phyloP scores from a whole-genome alignment of 2,329 filamentous ascomycete species.

The Pseudocercospora eumusae region DNA sequence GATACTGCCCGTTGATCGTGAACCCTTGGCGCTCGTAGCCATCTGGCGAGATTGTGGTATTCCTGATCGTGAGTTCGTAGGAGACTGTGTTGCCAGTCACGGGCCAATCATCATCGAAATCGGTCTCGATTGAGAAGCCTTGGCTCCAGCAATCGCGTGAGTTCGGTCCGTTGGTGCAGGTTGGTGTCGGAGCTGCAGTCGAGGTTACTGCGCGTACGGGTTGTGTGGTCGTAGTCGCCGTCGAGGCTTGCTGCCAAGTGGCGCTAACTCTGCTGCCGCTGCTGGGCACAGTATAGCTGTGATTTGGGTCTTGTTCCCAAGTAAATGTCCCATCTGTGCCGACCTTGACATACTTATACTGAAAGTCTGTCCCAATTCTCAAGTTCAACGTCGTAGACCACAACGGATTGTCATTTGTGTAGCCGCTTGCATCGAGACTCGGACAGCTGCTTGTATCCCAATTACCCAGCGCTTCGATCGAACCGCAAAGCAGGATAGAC shows the following conservation, averaged over 20 bases:
- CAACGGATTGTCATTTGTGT: slow-evolving; percentile 60
- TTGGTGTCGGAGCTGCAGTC: slow-evolving; percentile 25
- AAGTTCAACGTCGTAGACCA: slow-evolving; percentile 63
- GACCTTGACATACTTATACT: slow-evolving; percentile 64
- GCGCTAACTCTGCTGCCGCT: slow-evolving; percentile 44
- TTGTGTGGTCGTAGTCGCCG: slow-evolving; percentile 14
- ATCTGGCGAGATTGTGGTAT: slow-evolving; percentile 50
- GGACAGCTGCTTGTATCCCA: slow-evolving; percentile 61
- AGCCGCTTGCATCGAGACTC: slow-evolving; percentile 59
- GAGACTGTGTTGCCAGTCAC: slow-evolving; percentile 38
- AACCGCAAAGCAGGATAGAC: slow-evolving; percentile 66
- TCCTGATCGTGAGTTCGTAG: slow-evolving; percentile 40
- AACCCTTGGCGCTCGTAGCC: slow-evolving; percentile 40
- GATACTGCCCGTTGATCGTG: slow-evolving; percentile 64
- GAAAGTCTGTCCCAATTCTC: slow-evolving; percentile 56
- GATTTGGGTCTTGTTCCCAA: slow-evolving; percentile 65
- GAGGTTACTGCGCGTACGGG: slow-evolving; percentile 14
- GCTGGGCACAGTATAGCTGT: slow-evolving; percentile 45
- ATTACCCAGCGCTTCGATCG: slow-evolving; percentile 58
- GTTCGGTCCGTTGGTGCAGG: slow-evolving; percentile 36
- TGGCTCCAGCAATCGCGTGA: slow-evolving; percentile 36
- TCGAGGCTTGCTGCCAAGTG: slow-evolving; percentile 40
- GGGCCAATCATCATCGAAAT: slow-evolving; percentile 40
- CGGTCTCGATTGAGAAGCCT: slow-evolving; percentile 38
- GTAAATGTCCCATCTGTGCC: slow-evolving; percentile 55